These are phyloP conservation scores for Metschnikowia gruessii DNA, from an alignment of 805 yeast species.

Conservation along the genomic window DNA sequence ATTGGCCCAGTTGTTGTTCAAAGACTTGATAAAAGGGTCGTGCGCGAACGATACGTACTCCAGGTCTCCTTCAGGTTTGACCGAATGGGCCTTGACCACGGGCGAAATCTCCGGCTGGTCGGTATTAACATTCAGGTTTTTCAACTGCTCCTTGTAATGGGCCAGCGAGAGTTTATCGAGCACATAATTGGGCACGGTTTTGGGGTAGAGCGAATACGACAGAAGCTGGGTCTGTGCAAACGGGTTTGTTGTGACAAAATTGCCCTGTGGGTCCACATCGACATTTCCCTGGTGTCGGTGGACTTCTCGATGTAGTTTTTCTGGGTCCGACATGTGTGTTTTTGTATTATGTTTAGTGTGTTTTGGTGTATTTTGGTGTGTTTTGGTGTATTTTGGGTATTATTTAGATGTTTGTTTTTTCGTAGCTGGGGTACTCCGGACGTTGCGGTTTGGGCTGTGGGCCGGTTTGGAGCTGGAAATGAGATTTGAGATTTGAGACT, in stretches of 20 bases:
- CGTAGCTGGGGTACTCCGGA: neutral
- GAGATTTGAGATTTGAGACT: no score
- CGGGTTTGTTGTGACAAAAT: slow-evolving; percentile 21
- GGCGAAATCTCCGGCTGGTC: slow-evolving; percentile 14
- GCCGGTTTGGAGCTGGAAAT: no score
- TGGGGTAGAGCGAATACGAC: slow-evolving; percentile 36
- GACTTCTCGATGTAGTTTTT: slow-evolving; percentile 7
- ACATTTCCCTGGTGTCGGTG: slow-evolving; percentile 7
- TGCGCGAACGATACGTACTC: slow-evolving; percentile 36
- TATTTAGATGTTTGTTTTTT: neutral
- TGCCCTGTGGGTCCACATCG: slow-evolving; percentile 11
- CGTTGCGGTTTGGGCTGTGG: no score
- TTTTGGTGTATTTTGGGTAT: no score
- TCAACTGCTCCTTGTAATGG: slow-evolving; percentile 38
- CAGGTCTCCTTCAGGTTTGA: slow-evolving; percentile 25
- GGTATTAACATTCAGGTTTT: slow-evolving; percentile 30
- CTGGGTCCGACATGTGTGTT: slow-evolving; percentile 5
- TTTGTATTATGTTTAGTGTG: no score
- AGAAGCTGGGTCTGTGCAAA: slow-evolving; percentile 28
- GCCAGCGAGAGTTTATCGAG: slow-evolving; percentile 50
- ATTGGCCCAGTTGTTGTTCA: slow-evolving; percentile 50
- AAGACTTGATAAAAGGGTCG: slow-evolving; percentile 36
- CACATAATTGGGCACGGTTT: slow-evolving; percentile 60
- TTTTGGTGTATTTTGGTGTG: no score
- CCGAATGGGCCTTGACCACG: slow-evolving; percentile 10